Evolutionary conservation across 2,329 filamentous ascomycete species (phyloP).

Genomic region (Monosporascus sp.): DNA sequence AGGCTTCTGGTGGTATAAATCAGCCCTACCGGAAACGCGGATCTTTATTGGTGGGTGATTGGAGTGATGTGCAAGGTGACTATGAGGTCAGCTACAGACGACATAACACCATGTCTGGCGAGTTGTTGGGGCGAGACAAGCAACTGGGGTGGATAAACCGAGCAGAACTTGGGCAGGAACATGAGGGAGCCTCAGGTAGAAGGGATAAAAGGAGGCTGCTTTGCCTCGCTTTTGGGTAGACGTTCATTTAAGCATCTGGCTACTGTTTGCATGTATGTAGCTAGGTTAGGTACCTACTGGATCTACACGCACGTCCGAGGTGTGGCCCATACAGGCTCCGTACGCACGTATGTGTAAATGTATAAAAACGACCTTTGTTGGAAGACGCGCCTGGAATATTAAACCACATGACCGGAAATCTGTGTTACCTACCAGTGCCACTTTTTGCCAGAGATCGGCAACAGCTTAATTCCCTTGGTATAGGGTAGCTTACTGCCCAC

Average conservation of each 20-base stretch:
- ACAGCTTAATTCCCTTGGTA: neutral
- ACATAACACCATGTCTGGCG: neutral
- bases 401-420: neutral
- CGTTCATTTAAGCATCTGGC: neutral
- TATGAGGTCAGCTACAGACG: neutral
- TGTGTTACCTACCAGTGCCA: neutral
- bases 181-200: neutral
- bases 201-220: neutral
- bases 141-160: neutral
- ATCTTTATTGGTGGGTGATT: neutral
- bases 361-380: too few relatives aligned
- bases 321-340: neutral
- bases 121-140: neutral
- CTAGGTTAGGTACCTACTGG: neutral
- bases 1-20: neutral
- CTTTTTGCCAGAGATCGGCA: neutral
- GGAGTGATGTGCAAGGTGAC: neutral
- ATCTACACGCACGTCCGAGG: neutral
- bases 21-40: neutral
- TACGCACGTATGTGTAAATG: too few relatives aligned
- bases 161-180: neutral
- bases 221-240: neutral
- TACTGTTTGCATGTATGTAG: neutral
- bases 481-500: neutral
- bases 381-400: neutral